These are phyloP conservation scores for Circinella minor DNA, from an alignment of 371 early-diverging fungal species.

Conservation along the genomic window DNA sequence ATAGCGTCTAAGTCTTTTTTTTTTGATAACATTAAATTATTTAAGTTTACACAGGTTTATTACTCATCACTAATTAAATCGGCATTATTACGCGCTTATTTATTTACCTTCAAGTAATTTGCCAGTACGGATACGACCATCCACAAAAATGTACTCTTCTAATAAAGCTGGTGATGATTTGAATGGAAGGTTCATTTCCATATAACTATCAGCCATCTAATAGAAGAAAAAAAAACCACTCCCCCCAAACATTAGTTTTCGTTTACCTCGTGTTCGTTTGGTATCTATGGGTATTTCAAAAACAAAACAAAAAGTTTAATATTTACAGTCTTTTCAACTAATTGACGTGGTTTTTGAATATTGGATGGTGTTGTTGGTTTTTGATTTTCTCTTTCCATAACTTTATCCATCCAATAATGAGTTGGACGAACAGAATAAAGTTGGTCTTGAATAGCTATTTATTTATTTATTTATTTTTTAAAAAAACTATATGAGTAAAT, in stretches of 20 bases:
- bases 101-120: slow-evolving; percentile 61
- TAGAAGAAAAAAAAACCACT: background rate
- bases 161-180: slow-evolving; percentile 71
- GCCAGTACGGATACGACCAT: slow-evolving; percentile 70
- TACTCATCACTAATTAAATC: background rate
- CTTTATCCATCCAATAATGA: slow-evolving; percentile 50
- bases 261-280: too few relatives aligned
- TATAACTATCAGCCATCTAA: slow-evolving; percentile 80
- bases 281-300: too few relatives aligned
- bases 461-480: background rate
- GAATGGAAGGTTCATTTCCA: slow-evolving; percentile 81
- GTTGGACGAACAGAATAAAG: slow-evolving; percentile 50
- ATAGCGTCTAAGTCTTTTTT: slow-evolving; percentile 74
- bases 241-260: too few relatives aligned
- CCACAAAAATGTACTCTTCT: slow-evolving; percentile 82
- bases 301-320: too few relatives aligned
- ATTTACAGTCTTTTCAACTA: slow-evolving; percentile 30
- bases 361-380: slow-evolving; percentile 25
- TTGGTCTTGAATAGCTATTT: slow-evolving; percentile 11
- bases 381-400: slow-evolving; percentile 31
- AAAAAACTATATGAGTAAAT: too few relatives aligned
- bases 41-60: background rate
- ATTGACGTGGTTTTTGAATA: slow-evolving; percentile 21
- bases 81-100: background rate
- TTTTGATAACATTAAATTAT: background rate